Percentiles rank a stretch among this genome's conserved stretches.
Evolutionary conservation across 2,329 filamentous ascomycete genomes (phyloP).

Genomic region (Diaporthe sp.): DNA sequence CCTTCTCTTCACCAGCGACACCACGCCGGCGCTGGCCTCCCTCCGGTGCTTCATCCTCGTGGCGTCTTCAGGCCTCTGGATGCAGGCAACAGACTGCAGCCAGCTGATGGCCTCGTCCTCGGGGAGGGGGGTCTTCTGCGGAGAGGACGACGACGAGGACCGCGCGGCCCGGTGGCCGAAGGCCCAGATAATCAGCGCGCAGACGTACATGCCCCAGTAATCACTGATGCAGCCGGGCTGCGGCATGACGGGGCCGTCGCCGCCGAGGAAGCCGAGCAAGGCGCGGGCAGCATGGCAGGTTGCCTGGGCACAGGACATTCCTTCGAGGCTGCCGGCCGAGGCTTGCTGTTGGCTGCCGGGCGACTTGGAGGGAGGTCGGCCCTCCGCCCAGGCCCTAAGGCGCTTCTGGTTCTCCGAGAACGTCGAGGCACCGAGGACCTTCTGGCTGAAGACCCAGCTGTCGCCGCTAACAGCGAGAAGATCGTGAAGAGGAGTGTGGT

Average conservation of each 20-base stretch:
- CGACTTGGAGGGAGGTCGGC: conserved; percentile 21
- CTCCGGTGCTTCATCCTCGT: conserved; percentile 54
- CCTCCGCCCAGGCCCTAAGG: conserved; percentile 58
- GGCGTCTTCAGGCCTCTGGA: conserved; percentile 55
- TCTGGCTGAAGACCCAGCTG: conserved; percentile 70
- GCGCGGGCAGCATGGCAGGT: conserved; percentile 66
- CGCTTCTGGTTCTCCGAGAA: conserved; percentile 63
- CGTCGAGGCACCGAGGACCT: conserved; percentile 58
- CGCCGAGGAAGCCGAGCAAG: conserved; percentile 60
- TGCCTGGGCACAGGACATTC: conserved; percentile 58
- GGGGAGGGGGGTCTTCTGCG: conserved; percentile 39
- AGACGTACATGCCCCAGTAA: conserved; percentile 70
- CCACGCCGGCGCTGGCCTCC: conserved; percentile 58
- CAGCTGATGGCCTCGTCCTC: conserved; percentile 51
- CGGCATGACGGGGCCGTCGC: conserved; percentile 40
- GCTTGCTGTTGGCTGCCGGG: conserved; percentile 29
- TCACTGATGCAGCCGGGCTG: conserved; percentile 59
- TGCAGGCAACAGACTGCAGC: conserved; percentile 57
- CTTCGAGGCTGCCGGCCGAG: conserved; percentile 44
- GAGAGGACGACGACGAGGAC: conserved; percentile 16
- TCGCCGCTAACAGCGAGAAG: conserved; percentile 71
- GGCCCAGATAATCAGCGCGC: conserved; percentile 72
- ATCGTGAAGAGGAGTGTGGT: conserved; percentile 70
- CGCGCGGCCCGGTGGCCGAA: conserved; percentile 56
- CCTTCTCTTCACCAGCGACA: conserved; percentile 62